Conservation (phyloP, 2,329 filamentous ascomycete species). For the Xylaria sp. region DNA sequence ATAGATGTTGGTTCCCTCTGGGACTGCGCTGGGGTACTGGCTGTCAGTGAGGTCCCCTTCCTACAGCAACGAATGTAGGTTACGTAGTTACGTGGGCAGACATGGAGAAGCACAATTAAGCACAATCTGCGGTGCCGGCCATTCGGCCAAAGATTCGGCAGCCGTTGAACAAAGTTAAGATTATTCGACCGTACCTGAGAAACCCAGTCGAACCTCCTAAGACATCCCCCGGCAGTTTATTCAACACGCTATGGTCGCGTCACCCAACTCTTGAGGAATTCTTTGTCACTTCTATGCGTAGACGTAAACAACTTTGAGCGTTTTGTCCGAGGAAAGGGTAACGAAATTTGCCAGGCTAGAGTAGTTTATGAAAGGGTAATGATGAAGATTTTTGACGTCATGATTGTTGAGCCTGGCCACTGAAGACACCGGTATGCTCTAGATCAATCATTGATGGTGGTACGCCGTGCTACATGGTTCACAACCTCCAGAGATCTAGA, state of each 20-base stretch:
- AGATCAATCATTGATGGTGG: not conserved
- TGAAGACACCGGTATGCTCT: not conserved
- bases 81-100: no score
- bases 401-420: not conserved
- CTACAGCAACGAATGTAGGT: no score
- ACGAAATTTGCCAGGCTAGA: not conserved
- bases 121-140: no score
- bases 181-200: no score
- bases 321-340: not conserved
- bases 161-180: no score
- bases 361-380: not conserved
- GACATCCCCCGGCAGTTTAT: not conserved
- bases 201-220: no score
- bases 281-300: not conserved
- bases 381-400: constrained; percentile 6
- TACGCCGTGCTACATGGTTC: constrained; percentile 1
- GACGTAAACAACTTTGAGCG: no score
- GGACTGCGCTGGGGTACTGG: no score
- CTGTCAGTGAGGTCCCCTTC: no score
- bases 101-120: no score
- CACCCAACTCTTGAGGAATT: not conserved
- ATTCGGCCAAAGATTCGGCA: no score
- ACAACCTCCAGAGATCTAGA: constrained; percentile 4
- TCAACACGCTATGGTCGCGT: not conserved
- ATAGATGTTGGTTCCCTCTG: constrained; percentile 10